These are phyloP conservation scores for Elongisporangium undulatum DNA, from an alignment of 352 stramenopile species.

Conservation along the genomic window DNA sequence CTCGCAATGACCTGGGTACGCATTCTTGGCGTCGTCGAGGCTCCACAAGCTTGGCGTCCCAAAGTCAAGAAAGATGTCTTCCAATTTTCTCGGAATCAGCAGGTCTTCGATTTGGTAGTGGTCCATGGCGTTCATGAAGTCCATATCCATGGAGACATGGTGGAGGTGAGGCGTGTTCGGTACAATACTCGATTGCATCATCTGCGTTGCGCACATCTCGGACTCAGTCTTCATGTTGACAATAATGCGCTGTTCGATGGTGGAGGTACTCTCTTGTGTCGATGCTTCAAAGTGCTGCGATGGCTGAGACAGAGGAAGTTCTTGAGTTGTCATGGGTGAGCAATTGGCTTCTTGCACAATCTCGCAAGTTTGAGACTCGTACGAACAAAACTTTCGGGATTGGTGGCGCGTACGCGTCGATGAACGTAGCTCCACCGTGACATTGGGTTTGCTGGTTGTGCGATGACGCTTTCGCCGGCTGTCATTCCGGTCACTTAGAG, in stretches of 20 bases:
- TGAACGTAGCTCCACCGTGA: background rate
- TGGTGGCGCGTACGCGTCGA: background rate
- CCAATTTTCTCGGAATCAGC: constrained; percentile 16
- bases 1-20: constrained; percentile 13
- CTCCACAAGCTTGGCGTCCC: constrained; percentile 44
- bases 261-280: background rate
- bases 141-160: background rate
- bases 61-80: constrained; percentile 42
- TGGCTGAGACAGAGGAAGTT: background rate
- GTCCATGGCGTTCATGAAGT: background rate
- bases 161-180: background rate
- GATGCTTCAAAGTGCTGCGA: background rate
- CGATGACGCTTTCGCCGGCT: background rate
- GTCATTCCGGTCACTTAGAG: constrained; percentile 8
- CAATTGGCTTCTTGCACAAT: background rate
- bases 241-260: background rate
- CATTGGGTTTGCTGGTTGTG: background rate
- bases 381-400: background rate
- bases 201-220: background rate
- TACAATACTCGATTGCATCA: background rate
- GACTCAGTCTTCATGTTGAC: background rate
- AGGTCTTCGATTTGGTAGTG: constrained; percentile 11
- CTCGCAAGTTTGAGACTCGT: background rate
- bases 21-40: constrained; percentile 23
- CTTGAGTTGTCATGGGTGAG: background rate